Percentiles rank a stretch among this genome's conserved stretches.
Evolutionary conservation across 192 early-diverging fungal species (phyloP).

Genomic region (Entrophospora sp.): DNA sequence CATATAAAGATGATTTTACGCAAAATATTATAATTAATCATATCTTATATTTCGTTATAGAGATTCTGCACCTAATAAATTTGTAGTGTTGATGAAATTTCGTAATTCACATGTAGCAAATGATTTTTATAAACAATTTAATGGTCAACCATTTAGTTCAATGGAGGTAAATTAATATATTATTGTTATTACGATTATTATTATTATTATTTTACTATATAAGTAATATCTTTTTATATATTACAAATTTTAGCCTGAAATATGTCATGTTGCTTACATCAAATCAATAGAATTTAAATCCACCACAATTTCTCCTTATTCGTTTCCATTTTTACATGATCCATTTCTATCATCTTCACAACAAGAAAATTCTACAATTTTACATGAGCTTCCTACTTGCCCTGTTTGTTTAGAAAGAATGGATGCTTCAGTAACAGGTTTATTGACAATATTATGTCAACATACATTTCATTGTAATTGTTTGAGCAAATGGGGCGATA

Average conservation of each 20-base stretch:
- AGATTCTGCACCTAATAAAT: conserved; percentile 77
- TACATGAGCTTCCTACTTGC: conserved; percentile 83
- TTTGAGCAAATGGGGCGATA: conserved; percentile 84
- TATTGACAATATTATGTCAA: conserved; percentile 88
- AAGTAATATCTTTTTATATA: background rate
- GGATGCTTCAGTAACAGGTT: conserved; percentile 80
- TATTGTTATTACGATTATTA: background rate
- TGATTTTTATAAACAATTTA: conserved; percentile 70
- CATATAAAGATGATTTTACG: background rate
- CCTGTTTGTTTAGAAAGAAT: conserved; percentile 95
- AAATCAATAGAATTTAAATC: conserved; percentile 58
- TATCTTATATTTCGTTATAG: conserved; percentile 30
- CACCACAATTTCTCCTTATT: conserved; percentile 47
- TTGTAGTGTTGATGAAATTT: conserved; percentile 84
- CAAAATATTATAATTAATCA: background rate
- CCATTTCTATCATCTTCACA: conserved; percentile 28
- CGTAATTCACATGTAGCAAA: conserved; percentile 43
- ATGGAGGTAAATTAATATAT: conserved; percentile 47
- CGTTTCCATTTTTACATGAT: conserved; percentile 48
- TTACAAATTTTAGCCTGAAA: conserved; percentile 46
- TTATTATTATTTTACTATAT: background rate
- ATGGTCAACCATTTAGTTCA: conserved; percentile 76
- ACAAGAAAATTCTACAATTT: background rate
- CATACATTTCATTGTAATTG: conserved; percentile 95
- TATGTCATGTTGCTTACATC: conserved; percentile 76